Conservation (phyloP, 805 yeast genomes). For the Barnettozyma californica region DNA sequence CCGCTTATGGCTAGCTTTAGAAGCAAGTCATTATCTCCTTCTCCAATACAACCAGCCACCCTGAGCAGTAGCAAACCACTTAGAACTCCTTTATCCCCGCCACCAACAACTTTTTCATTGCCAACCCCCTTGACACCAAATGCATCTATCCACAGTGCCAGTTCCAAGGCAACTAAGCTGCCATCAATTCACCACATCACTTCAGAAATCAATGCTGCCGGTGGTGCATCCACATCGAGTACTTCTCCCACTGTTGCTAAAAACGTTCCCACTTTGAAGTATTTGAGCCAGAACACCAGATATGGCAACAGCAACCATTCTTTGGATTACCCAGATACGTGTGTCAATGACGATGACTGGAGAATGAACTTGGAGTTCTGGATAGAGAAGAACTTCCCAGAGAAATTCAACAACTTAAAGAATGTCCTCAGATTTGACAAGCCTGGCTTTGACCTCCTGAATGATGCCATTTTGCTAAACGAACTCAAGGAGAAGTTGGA, state of each 20-base stretch:
- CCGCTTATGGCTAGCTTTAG: constrained; percentile 21
- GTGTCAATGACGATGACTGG: constrained; percentile 40
- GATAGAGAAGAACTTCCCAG: constrained; percentile 37
- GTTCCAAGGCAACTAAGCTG: constrained; percentile 13
- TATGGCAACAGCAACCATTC: constrained; percentile 17
- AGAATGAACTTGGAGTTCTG: constrained; percentile 36
- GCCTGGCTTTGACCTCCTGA: constrained; percentile 26
- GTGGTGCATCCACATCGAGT: neutral
- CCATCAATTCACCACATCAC: constrained; percentile 13
- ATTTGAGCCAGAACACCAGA: constrained; percentile 18
- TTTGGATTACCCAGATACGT: constrained; percentile 28
- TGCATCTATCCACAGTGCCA: constrained; percentile 23
- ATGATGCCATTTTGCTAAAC: constrained; percentile 23
- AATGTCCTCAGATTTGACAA: constrained; percentile 30
- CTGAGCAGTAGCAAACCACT: neutral
- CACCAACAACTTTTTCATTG: constrained; percentile 12
- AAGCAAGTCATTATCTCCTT: constrained; percentile 22
- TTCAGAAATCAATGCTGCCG: constrained; percentile 3
- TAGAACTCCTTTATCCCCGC: constrained; percentile 9
- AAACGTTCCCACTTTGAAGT: constrained; percentile 12
- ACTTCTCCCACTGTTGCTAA: constrained; percentile 3
- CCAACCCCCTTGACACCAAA: constrained; percentile 11
- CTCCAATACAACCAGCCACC: neutral
- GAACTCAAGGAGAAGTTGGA: constrained; percentile 25
- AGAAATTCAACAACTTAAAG: constrained; percentile 34